phyloP scores from a whole-genome alignment of 805 yeast genomes.

The Candida endomychidarum region DNA sequence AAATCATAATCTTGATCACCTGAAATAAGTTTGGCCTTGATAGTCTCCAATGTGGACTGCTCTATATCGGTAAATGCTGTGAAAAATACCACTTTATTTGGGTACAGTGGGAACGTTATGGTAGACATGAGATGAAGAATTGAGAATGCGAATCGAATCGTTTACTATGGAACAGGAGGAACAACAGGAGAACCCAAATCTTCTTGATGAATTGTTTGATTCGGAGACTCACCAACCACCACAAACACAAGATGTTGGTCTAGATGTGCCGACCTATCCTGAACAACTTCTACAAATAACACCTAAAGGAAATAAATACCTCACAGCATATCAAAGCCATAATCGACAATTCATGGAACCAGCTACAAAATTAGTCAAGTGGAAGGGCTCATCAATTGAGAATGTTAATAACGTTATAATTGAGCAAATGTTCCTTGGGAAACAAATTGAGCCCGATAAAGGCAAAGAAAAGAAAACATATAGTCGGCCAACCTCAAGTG shows the following conservation, averaged over 20 bases:
- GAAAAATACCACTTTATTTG: constrained; percentile 30
- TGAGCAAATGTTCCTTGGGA: constrained; percentile 9
- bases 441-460: constrained; percentile 1
- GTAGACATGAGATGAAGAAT: not conserved
- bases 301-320: constrained; percentile 28
- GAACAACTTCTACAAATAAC: constrained; percentile 35
- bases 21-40: constrained; percentile 45
- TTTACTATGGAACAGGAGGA: too few species aligned
- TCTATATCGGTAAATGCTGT: constrained; percentile 47
- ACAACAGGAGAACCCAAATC: too few species aligned
- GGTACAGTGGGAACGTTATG: constrained; percentile 46
- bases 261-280: constrained; percentile 22
- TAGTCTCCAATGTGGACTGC: constrained; percentile 33
- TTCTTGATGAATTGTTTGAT: constrained; percentile 10
- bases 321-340: constrained; percentile 33
- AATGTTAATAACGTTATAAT: constrained; percentile 10
- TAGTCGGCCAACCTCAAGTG: constrained; percentile 23
- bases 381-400: constrained; percentile 30
- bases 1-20: constrained; percentile 53
- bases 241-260: too few species aligned
- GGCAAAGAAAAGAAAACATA: constrained; percentile 5
- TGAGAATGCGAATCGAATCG: too few species aligned
- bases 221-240: too few species aligned
- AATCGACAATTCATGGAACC: constrained; percentile 31
- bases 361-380: constrained; percentile 25